Percentiles rank a stretch among this genome's conserved stretches.
Evolutionary conservation across 139 green algal species (phyloP).

Genomic region (Auxenochlorella pyrenoidosa): DNA sequence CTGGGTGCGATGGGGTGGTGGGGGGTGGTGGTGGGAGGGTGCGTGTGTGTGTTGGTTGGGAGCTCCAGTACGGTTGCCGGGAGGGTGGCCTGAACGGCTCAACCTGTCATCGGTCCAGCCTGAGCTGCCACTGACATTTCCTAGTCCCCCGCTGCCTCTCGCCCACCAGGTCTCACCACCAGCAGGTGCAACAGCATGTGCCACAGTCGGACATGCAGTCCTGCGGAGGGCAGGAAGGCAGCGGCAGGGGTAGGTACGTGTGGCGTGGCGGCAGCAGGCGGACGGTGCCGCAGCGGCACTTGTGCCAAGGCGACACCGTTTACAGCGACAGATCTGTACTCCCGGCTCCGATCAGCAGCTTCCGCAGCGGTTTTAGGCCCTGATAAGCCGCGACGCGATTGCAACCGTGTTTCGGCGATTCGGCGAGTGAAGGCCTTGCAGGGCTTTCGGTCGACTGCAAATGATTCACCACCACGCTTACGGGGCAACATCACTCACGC

Average conservation of each 20-base stretch:
- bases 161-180: neutral
- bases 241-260: neutral
- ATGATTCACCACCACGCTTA: too few species aligned
- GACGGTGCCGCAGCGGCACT: too few species aligned
- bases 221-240: neutral
- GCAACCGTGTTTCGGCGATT: neutral
- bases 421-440: neutral
- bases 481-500: neutral
- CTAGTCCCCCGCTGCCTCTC: neutral
- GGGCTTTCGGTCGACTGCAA: too few species aligned
- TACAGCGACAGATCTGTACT: too few species aligned
- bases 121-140: too few species aligned
- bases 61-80: too few species aligned
- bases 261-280: too few species aligned
- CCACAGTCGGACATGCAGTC: slow-evolving; percentile 2
- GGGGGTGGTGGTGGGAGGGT: neutral
- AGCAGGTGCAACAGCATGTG: neutral
- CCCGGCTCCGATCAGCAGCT: neutral
- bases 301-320: too few species aligned
- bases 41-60: too few species aligned
- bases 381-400: neutral
- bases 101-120: too few species aligned
- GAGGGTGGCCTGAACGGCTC: too few species aligned
- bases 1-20: neutral
- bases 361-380: neutral